phyloP scores from a whole-genome alignment of 495 filamentous ascomycete genomes.

The Glutinoglossum americanum region DNA sequence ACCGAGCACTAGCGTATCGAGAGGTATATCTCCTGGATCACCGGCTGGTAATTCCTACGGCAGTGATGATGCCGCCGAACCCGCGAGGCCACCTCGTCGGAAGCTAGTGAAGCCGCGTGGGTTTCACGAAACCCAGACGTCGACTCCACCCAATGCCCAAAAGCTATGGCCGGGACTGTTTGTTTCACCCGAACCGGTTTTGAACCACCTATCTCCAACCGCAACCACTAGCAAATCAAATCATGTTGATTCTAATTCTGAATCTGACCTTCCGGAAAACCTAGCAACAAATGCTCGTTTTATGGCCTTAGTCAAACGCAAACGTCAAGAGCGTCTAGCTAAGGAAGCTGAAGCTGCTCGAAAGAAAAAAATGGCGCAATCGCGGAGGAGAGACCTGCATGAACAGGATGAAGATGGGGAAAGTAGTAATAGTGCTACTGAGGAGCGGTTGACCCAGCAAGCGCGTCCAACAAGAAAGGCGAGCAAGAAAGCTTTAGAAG shows the following conservation, averaged over 20 bases:
- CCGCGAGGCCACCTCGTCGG: background rate
- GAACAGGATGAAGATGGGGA: constrained; percentile 26
- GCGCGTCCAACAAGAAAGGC: constrained; percentile 60
- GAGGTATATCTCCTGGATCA: background rate
- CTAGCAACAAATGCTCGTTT: constrained; percentile 33
- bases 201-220: constrained; percentile 23
- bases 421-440: constrained; percentile 18
- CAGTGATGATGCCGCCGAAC: background rate
- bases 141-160: constrained; percentile 6
- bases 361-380: constrained; percentile 27
- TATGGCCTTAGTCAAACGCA: constrained; percentile 44
- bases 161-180: constrained; percentile 21
- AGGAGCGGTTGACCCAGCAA: constrained; percentile 37
- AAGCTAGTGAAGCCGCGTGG: background rate
- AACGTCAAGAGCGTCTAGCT: constrained; percentile 44
- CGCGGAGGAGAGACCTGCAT: constrained; percentile 18
- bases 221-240: background rate
- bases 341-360: constrained; percentile 34
- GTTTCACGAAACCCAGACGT: constrained; percentile 6
- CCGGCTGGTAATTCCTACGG: background rate
- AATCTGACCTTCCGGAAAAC: constrained; percentile 24
- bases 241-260: constrained; percentile 13
- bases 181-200: constrained; percentile 15
- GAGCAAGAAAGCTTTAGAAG: constrained; percentile 88
- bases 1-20: background rate